Base-by-base conservation (phyloP, 2,329 filamentous ascomycete genomes). In the Chalaropsis thielavioides region DNA sequence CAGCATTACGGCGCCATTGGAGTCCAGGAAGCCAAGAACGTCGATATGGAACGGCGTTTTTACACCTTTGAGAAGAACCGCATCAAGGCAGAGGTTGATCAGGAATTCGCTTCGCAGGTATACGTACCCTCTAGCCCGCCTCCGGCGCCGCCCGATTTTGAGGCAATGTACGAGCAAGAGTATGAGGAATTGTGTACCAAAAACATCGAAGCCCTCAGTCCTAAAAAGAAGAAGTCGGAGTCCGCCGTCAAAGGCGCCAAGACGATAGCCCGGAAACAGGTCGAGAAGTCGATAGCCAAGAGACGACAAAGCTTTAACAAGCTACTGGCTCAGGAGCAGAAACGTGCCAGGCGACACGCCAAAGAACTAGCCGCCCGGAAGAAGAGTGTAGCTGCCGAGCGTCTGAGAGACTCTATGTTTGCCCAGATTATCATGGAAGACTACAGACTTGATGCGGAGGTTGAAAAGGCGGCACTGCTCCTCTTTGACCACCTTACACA, bases 381-480 rank as follows among this genome's bases (percentile, higher is more conserved):
- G 31, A 58, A 58, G 54, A 38, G 31, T 3, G 54, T 58, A 5
- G 27, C 38, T n/a, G n/a, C 54, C 17, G 54, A 58, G 54, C 54
- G 54, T 38, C 27, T 58, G 13, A 7, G 54, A 38, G 27, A 22
- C 31, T 31, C 31, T 3, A 58, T 31, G 31, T n/a, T 58, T 38
- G 31, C 54, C 10, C 27, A 44, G 19, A 54, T 62, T n/a, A 22
- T 65, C 13, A 65, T 65, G 64, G 59, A 65, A 43, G 35, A 66
- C 41, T 66, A 66, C 35, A 59, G 60, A 6, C 68, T 72, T 68
- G 69, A 68, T 71, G 62, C 71, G 69, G 65, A 72, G 71, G 65
- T 77, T 76, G 2, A 83, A 73, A 0, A 83, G 74, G 2, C 80
- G 75, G 2, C 54, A 4, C 54, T 58, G 5, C n/a, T 58, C 15